Evolutionary conservation across 73 alveolate species (phyloP).

Genomic region (Paramecium pentaurelia): DNA sequence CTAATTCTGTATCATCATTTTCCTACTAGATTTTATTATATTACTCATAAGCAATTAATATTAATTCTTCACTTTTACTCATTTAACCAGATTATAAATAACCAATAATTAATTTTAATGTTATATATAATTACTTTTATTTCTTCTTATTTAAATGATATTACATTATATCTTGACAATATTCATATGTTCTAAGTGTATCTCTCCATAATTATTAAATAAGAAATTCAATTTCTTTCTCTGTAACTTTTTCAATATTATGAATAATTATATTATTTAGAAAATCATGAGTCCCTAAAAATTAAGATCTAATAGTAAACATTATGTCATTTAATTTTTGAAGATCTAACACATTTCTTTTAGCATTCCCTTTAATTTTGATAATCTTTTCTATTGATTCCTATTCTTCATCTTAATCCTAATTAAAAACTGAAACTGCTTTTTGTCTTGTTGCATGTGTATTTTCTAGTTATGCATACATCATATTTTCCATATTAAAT

Average conservation of each 20-base stretch:
- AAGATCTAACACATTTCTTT: not conserved
- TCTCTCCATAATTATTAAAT: not conserved
- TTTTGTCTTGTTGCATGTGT: not conserved
- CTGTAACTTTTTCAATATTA: not conserved
- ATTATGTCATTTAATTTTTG: not conserved
- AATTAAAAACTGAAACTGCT: conserved; percentile 5
- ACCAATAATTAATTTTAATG: conserved; percentile 9
- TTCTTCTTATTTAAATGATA: not conserved
- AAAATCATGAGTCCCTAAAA: conserved; percentile 29
- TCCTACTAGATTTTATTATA: not conserved
- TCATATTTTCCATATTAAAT: not conserved
- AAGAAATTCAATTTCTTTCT: not conserved
- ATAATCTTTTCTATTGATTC: not conserved
- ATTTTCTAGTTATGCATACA: not conserved
- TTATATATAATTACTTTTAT: not conserved
- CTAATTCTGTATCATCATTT: not conserved
- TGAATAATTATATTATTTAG: not conserved
- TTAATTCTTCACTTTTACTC: not conserved
- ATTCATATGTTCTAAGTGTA: not conserved
- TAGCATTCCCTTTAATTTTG: not conserved
- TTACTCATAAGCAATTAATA: not conserved
- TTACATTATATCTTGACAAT: conserved; percentile 16
- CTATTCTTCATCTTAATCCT: not conserved
- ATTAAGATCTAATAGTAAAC: not conserved
- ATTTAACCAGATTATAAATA: not conserved